Evolutionary conservation across 257 asterid genomes (phyloP), one percentile per base, ranked within the genome.

Genomic region (Penstemon barbatus): DNA sequence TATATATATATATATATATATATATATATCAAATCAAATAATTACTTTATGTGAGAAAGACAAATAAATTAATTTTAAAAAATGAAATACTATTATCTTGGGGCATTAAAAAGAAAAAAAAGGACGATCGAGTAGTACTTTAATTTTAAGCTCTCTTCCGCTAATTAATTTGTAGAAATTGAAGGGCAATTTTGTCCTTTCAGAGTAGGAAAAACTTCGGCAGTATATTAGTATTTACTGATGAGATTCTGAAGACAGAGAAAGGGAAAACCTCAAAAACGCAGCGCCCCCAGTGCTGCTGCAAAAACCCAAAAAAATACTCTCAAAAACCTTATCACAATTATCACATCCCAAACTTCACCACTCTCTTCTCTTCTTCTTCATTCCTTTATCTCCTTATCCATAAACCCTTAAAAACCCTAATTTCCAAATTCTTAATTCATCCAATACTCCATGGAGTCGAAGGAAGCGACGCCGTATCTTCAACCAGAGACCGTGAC

Each of bases 401-500:
- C 75, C 70, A 25, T 66, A 43, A 38, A 71, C 74, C 65, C 81
- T 69, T 38, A 52, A 40, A 65, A 54, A 74, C 57, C 72, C 50
- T 60, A 42, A 38, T 46, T 50, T 19, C 54, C 64, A 39, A 38
- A 57, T 40, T 58, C 36, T 56, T 39, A 25, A 25, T 61, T 57
- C 68, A 11, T 39, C 70, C 4, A 43, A 41, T 33, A 56, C 52
- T 59, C 79, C 60, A 84, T 84, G 96, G 87, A 81, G 52, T 71
- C 83, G 65, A 76, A 79, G 78, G 87, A 78, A 71, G 80, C 82
- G 61, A 57, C 77, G 72, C 7, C 78, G 71, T 18, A 72, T 71
- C 81, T 85, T 3, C 46, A 71, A 48, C 42, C 85, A 65, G 83
- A 73, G 50, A 75, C 54, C 41, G 87, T 72, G 54, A 77, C 56